These are phyloP conservation scores for Suillus discolor DNA, from an alignment of 768 basidiomycete genomes.

Conservation along the genomic window DNA sequence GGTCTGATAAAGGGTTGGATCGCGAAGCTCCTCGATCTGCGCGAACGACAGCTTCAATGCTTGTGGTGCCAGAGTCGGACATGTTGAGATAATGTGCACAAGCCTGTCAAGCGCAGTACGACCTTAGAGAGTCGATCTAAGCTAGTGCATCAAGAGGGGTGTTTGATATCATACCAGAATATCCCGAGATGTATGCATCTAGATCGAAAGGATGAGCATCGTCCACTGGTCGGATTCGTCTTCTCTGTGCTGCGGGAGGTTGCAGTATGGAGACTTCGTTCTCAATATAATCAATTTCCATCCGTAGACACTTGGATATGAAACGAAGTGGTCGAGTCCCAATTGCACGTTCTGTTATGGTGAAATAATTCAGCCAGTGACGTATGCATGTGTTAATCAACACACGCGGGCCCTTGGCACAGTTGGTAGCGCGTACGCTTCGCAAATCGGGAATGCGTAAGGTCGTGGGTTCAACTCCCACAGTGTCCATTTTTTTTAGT, in stretches of 20 bases:
- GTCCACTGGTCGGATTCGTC: conserved; percentile 55
- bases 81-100: conserved; percentile 62
- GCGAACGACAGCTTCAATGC: conserved; percentile 69
- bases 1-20: conserved; percentile 59
- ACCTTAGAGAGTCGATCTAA: conserved; percentile 43
- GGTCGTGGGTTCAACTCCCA: conserved; percentile 38
- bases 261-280: conserved; percentile 23
- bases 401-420: conserved; percentile 30
- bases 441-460: conserved; percentile 30
- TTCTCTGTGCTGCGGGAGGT: conserved; percentile 14
- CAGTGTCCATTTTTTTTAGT: conserved; percentile 31
- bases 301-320: conserved; percentile 16
- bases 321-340: neutral
- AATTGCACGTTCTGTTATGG: neutral
- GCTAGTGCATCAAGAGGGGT: neutral
- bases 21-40: conserved; percentile 68
- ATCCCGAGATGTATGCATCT: conserved; percentile 75
- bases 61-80: conserved; percentile 70
- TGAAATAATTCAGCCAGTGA: neutral
- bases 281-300: conserved; percentile 34
- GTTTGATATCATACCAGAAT: conserved; percentile 54
- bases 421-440: conserved; percentile 38
- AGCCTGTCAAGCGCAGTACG: conserved; percentile 77
- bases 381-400: neutral
- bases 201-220: conserved; percentile 88